Base-by-base conservation (phyloP, 768 basidiomycete species). In the Kwoniella europaea region DNA sequence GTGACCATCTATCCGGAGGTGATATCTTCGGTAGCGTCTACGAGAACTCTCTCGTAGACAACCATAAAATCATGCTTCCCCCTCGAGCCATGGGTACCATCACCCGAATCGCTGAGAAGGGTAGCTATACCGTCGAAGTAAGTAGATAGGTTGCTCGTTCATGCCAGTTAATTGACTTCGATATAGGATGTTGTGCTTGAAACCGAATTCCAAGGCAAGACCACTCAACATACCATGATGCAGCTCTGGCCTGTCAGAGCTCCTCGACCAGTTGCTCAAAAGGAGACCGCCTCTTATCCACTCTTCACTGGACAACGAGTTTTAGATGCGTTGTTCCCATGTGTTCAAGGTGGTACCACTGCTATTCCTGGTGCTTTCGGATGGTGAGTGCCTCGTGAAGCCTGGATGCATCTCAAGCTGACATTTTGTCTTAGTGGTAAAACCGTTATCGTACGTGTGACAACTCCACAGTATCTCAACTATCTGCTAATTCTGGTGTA, bases 181-280 rank as follows among this genome's bases (percentile, higher is more conserved):
- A 6, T 16, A 29, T 53, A 97, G 93, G 97, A 99, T 82, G 87
- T 95, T 63, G 92, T 99, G 22, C 86, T 98, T 59, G 97, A 99
- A 85, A 98, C 96, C 7, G 97, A 98, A 81, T 98, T 99, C 79
- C 90, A 98, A 73, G 97, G 96, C 74, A 94, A 94, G 86, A 91
- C 87, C 50, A 91, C 94, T 15, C 88, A 94, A 78, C 96, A 98
- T 83, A 90, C 92, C 18, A 90, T 99, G 89, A 92, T 97, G 92
- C 97, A 99, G 81, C 86, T 96, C 42, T 99, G 97, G 97, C 97
- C 97, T 74, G 97, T 99, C 71, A 93, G 97, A 80, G 97, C 96
- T 20, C 94, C 97, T 61, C 89, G 97, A 66, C 97, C 97, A 12
- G 91, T 94, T 29, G 86, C 92, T n/a, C 93, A 98, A 86, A 98